A percentile compares a stretch with the other conserved stretches of the same genome.
These are phyloP conservation scores for Penicillium soppii DNA, from an alignment of 495 filamentous ascomycete species.

Conservation along the genomic window DNA sequence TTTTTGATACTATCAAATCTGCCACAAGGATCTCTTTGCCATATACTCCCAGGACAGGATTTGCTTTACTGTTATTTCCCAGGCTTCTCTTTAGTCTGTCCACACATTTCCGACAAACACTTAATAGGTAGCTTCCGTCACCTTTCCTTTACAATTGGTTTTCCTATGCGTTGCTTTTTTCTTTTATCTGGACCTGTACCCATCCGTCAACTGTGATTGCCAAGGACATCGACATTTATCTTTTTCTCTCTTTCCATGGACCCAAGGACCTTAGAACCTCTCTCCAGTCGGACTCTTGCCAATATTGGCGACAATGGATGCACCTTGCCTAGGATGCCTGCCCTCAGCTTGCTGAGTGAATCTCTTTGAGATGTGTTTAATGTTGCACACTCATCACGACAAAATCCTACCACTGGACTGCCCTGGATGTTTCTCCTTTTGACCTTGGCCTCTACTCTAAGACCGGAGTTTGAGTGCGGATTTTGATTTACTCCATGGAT, in stretches of 20 bases:
- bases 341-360: constrained; percentile 36
- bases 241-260: constrained; percentile 7
- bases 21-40: constrained; percentile 26
- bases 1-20: constrained; percentile 17
- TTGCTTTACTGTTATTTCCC: constrained; percentile 34
- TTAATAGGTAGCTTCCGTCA: constrained; percentile 49
- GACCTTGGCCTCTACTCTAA: constrained; percentile 25
- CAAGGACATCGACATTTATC: constrained; percentile 19
- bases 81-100: constrained; percentile 37
- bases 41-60: constrained; percentile 40
- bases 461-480: constrained; percentile 28
- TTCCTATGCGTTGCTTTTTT: constrained; percentile 24
- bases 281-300: constrained; percentile 5
- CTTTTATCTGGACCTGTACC: constrained; percentile 27
- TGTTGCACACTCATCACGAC: constrained; percentile 42
- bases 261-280: constrained; percentile 17
- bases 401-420: constrained; percentile 15
- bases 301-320: constrained; percentile 29
- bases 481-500: constrained; percentile 25
- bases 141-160: constrained; percentile 28
- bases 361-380: constrained; percentile 47
- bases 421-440: constrained; percentile 23
- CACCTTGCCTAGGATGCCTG: constrained; percentile 21
- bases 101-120: constrained; percentile 25
- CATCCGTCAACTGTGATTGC: constrained; percentile 9